Base-by-base conservation (phyloP, 805 yeast genomes). In the Kockiozyma suomiensis region DNA sequence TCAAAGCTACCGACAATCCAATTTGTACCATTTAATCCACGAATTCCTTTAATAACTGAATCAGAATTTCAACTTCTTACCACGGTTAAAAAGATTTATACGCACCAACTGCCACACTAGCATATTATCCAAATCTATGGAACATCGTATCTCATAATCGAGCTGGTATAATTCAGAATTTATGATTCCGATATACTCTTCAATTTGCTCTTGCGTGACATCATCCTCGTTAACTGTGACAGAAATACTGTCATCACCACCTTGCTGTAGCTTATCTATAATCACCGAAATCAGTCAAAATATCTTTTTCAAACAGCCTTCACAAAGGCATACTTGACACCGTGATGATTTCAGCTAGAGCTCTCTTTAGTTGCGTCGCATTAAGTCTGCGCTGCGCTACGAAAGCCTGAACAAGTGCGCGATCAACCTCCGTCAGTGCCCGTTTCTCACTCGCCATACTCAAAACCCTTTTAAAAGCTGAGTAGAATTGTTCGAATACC, bases 101-200 rank as follows among this genome's bases (percentile, higher is more conserved):
- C 62, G 13, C 40, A 61, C 64, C 64, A 61, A 33, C 15, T 53
- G 55, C 64, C 64, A 61, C 3, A 38, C 43, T 5, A 59, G 50
- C 12, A n/a, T 12, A 17, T 42, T 35, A 25, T 56, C 55, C 6
- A 13, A 41, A 23, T 23, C 33, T 21, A 23, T 47, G 2, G 58
- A 42, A 30, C 62, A 54, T 13, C 65, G 41, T 25, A 61, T 54
- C 38, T 61, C 65, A 33, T 51, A 61, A 40, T 61, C 65, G 2
- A 61, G 49, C 17, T 32, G 37, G 35, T 46, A 61, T 23, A 61
- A 41, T 19, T 52, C 59, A 7, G 56, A 35, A 50, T 61, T 61
- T 25, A 50, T 47, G 4, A 19, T 37, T 7, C 57, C 52, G 23
- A 61, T 40, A 21, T 46, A 52, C 4, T 50, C 55, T 12, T 58